A percentile compares a stretch with the other conserved stretches of the same genome.
phyloP scores from a whole-genome alignment of 2,329 filamentous ascomycete species.

The Colletotrichum falcatum region DNA sequence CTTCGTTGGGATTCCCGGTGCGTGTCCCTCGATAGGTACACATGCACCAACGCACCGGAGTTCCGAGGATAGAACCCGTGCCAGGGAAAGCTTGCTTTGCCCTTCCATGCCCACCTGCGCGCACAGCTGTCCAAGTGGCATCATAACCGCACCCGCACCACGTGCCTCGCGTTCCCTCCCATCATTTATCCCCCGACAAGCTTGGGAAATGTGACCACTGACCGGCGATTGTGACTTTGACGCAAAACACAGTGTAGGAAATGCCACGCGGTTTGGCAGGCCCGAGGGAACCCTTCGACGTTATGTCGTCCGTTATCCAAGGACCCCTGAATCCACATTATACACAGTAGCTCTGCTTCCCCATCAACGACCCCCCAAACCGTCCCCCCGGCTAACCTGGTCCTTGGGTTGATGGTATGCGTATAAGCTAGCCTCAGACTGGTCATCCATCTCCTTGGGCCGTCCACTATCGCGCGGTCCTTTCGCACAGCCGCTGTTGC shows the following conservation, averaged over 20 bases:
- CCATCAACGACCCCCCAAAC: slow-evolving; percentile 27
- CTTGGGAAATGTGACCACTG: neutral
- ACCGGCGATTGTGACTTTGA: neutral
- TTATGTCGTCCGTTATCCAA: neutral
- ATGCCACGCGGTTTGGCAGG: neutral
- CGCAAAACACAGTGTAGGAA: neutral
- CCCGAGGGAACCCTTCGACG: neutral
- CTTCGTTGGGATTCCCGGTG: neutral
- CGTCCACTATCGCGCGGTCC: neutral
- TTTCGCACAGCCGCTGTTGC: slow-evolving; percentile 4
- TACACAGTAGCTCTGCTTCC: neutral
- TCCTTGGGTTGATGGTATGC: neutral
- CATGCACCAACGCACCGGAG: neutral
- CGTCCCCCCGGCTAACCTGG: slow-evolving; percentile 9
- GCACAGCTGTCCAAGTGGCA: slow-evolving; percentile 27
- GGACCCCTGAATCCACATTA: neutral
- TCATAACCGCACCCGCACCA: neutral
- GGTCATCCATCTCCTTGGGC: neutral
- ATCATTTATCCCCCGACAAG: neutral
- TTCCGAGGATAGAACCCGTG: slow-evolving; percentile 28
- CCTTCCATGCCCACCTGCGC: slow-evolving; percentile 17
- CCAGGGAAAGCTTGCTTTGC: slow-evolving; percentile 23
- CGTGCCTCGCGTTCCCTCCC: neutral
- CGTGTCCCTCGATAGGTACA: slow-evolving; percentile 11
- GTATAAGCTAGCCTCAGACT: slow-evolving; percentile 4